Base-by-base conservation (phyloP, 2,329 filamentous ascomycete genomes). In the Xylariales sp. region DNA sequence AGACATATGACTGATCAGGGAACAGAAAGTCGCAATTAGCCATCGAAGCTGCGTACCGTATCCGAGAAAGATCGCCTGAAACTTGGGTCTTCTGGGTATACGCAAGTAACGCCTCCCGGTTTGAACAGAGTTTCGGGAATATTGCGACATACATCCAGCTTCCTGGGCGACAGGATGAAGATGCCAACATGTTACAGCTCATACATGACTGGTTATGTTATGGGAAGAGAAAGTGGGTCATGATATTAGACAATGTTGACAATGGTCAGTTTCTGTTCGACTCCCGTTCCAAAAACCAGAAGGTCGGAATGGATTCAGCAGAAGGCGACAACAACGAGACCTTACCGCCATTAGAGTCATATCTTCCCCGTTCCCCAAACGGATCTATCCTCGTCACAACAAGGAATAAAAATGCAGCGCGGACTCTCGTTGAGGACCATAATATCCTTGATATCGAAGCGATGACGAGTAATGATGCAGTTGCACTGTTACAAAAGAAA, bases 191-290 rank as follows among this genome's bases (percentile, higher is more conserved):
- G n/a, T n/a, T 49, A 1, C 33, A 40, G 14, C 47, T 56, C 2
- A 54, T 65, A 1, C 43, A 45, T 28, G 21, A 24, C 15, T 67
- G 58, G 61, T 47, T 66, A 5, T 51, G 46, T 1, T 48, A 55
- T 18, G 43, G 53, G 31, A 51, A 56, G 27, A 51, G 52, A 14
- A 41, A 28, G 30, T 67, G 61, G 63, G 13, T 57, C 12, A 46
- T 65, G 20, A 44, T 66, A 31, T 49, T 67, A 15, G 61, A 67
- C 28, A 63, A 57, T 41, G 60, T 56, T 28, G 61, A 65, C 41
- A 49, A 65, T 45, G 11, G 29, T 23, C 36, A 51, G 8, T 42
- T 59, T 5, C 54, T 61, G 24, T 53, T 55, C 29, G 21, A 44
- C 32, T 27, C 16, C 11, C 40, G 29, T 33, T 4, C 45, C 1